Conservation (phyloP, 1,284 basidiomycete species). For the Cutaneotrichosporon dermatis region DNA sequence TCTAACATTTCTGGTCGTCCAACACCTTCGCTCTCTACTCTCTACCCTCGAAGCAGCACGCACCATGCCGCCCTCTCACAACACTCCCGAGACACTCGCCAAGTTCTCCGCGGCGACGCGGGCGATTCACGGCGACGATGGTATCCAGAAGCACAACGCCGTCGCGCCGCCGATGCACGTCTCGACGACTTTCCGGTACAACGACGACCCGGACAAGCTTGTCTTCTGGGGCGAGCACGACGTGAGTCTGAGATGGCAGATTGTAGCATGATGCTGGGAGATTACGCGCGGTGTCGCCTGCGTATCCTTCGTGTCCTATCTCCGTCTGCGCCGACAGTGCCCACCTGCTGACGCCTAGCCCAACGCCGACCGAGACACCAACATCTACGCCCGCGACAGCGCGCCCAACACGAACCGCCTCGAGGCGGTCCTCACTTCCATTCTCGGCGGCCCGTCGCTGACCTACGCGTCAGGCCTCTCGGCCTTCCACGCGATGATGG, state of each 20-base stretch:
- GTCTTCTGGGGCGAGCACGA: conserved; percentile 16
- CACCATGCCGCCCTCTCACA: neutral
- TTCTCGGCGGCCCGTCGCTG: conserved; percentile 54
- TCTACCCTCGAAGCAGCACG: neutral
- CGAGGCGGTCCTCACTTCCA: conserved; percentile 20
- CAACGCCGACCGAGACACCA: conserved; percentile 16
- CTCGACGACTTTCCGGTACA: conserved; percentile 26
- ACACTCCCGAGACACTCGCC: neutral
- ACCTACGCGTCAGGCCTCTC: conserved; percentile 72
- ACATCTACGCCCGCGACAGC: conserved; percentile 24
- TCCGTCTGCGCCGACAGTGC: too few relatives aligned
- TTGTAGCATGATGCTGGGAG: too few relatives aligned
- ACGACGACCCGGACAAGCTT: conserved; percentile 19
- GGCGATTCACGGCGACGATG: conserved; percentile 25
- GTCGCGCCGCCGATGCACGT: conserved; percentile 29
- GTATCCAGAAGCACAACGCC: conserved; percentile 19
- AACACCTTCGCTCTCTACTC: too few relatives aligned
- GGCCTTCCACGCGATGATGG: conserved; percentile 58
- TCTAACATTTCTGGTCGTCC: too few relatives aligned
- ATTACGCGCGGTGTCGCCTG: too few relatives aligned
- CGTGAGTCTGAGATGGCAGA: conserved; percentile 6
- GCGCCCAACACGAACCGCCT: conserved; percentile 24
- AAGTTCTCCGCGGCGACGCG: conserved; percentile 8
- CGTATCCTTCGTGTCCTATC: too few relatives aligned
- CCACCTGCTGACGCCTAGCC: neutral